Percentiles rank a stretch among this genome's conserved stretches.
phyloP scores from a whole-genome alignment of 2,329 filamentous ascomycete genomes.

The Hypomyces rosellus region DNA sequence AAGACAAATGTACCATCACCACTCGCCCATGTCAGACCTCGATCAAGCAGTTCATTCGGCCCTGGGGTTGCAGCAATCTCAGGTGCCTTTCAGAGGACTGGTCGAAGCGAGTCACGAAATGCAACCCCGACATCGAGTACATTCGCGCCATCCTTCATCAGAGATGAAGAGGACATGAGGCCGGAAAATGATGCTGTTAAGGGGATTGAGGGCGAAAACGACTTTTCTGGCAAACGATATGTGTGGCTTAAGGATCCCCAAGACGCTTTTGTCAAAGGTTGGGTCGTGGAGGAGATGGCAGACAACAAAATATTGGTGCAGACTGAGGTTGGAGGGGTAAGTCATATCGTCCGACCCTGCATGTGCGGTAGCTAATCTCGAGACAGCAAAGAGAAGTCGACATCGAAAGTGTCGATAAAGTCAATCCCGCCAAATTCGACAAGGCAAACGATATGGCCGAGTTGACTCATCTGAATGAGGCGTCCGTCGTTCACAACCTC shows the following conservation, averaged over 20 bases:
- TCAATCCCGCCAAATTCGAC: slow-evolving; percentile 99
- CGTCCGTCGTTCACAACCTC: slow-evolving; percentile 94
- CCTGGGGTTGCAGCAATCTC: slow-evolving; percentile 29
- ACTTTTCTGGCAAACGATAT: slow-evolving; percentile 97
- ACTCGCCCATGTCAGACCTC: slow-evolving; percentile 59
- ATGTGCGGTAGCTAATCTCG: slow-evolving; percentile 14
- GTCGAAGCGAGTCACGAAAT: slow-evolving; percentile 56
- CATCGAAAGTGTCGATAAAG: slow-evolving; percentile 87
- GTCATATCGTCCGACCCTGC: slow-evolving; percentile 24
- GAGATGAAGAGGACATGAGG: slow-evolving; percentile 73
- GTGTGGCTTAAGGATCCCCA: slow-evolving; percentile 91
- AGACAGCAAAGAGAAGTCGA: slow-evolving; percentile 77
- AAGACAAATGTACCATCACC: slow-evolving; percentile 23
- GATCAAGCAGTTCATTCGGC: slow-evolving; percentile 55
- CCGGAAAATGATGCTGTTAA: slow-evolving; percentile 49
- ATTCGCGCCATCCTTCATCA: slow-evolving; percentile 95
- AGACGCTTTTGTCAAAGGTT: slow-evolving; percentile 84
- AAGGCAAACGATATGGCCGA: slow-evolving; percentile 99
- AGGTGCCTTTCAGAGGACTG: slow-evolving; percentile 31
- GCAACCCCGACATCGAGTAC: slow-evolving; percentile 64
- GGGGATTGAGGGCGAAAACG: slow-evolving; percentile 92
- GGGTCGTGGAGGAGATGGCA: slow-evolving; percentile 76
- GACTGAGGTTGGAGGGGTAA: slow-evolving; percentile 83
- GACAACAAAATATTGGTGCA: slow-evolving; percentile 72
- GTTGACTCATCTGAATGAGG: slow-evolving; percentile 94